Evolutionary conservation across 2,329 filamentous ascomycete species (phyloP), one percentile per base, ranked within the genome.

Genomic region (Cytospora piceae): DNA sequence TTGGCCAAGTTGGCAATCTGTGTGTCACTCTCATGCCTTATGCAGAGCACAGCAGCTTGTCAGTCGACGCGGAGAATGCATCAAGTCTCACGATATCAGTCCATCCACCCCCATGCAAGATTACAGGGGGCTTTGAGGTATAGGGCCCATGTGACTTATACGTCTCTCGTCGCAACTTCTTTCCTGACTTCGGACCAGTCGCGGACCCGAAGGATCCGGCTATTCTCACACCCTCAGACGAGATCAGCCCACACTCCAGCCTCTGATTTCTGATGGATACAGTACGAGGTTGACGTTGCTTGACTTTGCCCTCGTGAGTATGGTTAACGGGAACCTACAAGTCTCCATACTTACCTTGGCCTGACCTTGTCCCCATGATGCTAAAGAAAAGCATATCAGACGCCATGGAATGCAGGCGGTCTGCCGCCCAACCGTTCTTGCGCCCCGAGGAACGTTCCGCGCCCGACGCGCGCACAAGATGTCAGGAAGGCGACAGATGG

Each of bases 391-490:
- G 49, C 60, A 39, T 63, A 42, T 51, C 60, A 63, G 29, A 57
- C 53, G 49, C 60, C 52, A 57, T 37, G 39, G 5, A 29, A 57
- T 24, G 60, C 56, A 27, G 53, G 31, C 53, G 53, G 49, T 63
- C 60, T 63, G 53, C 53, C 60, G 60, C 53, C 34, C 53, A 39
- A 63, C 52, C 60, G 54, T 31, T 34, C 60, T 56, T 12, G 60
- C 53, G 32, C 52, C 60, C 37, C 37, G 53, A 63, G 53, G 53
- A 24, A 51, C n/a, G 29, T 57, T 63, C 60, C 60, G 60, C 56
- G 53, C 46, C 56, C 37, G 53, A 46, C 46, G 46, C 27, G 27
- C 27, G 27, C 52, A 49, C n/a, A 42, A 56, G 29, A 57, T 57
- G 53, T 42, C 53, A 62, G 53, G 52, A 52, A 56, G 52, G 39